Evolutionary conservation across 208 protist genomes (phyloP).

Genomic region (Kentomonas sorsogonicus): DNA sequence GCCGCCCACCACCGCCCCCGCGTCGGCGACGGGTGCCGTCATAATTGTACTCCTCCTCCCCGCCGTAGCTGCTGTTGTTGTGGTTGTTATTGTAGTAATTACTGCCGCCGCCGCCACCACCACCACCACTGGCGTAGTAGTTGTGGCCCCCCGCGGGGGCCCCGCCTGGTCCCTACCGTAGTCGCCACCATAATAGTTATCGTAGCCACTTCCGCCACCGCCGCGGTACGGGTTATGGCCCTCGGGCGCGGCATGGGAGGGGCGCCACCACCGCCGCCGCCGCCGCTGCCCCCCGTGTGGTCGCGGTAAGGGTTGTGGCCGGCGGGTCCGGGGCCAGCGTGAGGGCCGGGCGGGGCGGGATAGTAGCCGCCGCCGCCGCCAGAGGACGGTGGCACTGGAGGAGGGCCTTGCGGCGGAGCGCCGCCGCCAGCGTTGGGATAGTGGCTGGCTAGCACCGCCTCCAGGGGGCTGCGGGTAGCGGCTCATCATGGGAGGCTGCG

Average conservation of each 20-base stretch:
- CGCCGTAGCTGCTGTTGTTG: slow-evolving; percentile 7
- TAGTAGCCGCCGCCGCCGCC: slow-evolving; percentile 14
- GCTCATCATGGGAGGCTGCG: not conserved
- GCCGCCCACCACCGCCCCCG: slow-evolving; percentile 9
- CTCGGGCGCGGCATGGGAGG: not conserved
- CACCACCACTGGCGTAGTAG: slow-evolving; percentile 10
- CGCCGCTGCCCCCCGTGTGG: not conserved
- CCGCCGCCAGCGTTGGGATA: slow-evolving; percentile 8
- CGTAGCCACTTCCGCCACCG: not conserved
- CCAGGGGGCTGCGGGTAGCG: too few species aligned
- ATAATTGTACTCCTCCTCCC: not conserved
- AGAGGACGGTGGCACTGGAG: too few species aligned
- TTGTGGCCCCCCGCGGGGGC: too few species aligned
- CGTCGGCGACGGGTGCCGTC: not conserved
- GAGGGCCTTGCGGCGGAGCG: slow-evolving; percentile 3
- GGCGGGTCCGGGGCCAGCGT: slow-evolving; percentile 7
- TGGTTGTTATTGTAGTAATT: slow-evolving; percentile 5
- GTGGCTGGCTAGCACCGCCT: too few species aligned
- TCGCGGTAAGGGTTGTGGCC: slow-evolving; percentile 10
- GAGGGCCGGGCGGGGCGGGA: too few species aligned
- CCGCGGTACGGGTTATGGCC: not conserved
- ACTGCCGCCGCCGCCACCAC: slow-evolving; percentile 12
- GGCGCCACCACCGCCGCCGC: slow-evolving; percentile 9
- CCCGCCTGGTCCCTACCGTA: not conserved
- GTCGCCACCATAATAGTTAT: not conserved